These are phyloP conservation scores for Zychaea mexicana DNA, from an alignment of 371 early-diverging fungal genomes.

Conservation along the genomic window DNA sequence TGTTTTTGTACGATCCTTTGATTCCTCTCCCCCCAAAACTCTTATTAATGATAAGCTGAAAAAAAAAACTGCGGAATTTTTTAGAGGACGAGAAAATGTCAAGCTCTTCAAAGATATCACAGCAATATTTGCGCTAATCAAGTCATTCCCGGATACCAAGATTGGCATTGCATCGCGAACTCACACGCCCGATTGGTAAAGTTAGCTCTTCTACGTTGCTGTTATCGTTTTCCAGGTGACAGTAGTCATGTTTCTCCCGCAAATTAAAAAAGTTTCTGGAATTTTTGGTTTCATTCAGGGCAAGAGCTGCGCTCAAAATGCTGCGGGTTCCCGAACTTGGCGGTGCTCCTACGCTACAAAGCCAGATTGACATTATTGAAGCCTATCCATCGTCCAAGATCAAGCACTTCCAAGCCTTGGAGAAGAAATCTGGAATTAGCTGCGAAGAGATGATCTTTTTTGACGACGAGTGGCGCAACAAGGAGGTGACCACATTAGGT, in stretches of 20 bases:
- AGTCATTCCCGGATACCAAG: constrained; percentile 34
- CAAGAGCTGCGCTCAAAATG: constrained; percentile 21
- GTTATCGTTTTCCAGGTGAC: too few species aligned
- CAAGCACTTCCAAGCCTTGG: constrained; percentile 41
- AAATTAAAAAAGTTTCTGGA: background rate
- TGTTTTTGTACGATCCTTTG: background rate
- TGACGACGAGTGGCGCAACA: constrained; percentile 58
- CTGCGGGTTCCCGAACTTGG: constrained; percentile 29
- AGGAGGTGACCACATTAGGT: constrained; percentile 36
- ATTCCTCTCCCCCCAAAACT: too few species aligned
- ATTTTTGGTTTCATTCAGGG: too few species aligned
- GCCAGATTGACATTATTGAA: constrained; percentile 38
- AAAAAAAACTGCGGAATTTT: too few species aligned
- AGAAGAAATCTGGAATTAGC: constrained; percentile 35
- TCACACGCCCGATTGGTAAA: constrained; percentile 51
- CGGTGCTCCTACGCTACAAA: constrained; percentile 22
- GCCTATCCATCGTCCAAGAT: constrained; percentile 50
- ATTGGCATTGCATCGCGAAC: constrained; percentile 57
- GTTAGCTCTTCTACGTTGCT: background rate
- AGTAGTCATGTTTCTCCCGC: background rate
- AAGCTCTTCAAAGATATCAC: constrained; percentile 38
- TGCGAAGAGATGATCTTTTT: constrained; percentile 61
- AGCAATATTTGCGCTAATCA: constrained; percentile 36
- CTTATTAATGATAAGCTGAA: background rate
- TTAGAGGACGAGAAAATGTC: background rate